Evolutionary conservation across 192 early-diverging fungal species (phyloP).

Genomic region (Podochytrium sp.): DNA sequence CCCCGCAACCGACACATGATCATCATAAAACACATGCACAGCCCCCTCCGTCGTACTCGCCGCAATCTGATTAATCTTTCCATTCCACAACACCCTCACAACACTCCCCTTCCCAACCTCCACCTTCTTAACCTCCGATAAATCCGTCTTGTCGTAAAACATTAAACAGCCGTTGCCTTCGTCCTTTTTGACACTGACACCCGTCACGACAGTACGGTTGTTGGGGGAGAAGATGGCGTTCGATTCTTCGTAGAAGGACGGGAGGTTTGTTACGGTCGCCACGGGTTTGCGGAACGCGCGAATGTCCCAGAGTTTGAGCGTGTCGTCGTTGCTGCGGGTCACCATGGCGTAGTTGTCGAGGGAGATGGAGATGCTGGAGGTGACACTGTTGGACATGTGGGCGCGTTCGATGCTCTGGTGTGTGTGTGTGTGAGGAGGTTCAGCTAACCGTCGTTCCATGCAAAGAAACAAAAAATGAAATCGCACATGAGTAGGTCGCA

Average conservation of each 20-base stretch:
- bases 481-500: slow-evolving; percentile 67
- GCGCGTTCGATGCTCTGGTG: slow-evolving; percentile 67
- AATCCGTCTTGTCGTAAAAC: slow-evolving; percentile 65
- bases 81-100: slow-evolving; percentile 83
- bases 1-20: slow-evolving; percentile 67
- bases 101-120: slow-evolving; percentile 58
- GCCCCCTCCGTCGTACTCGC: slow-evolving; percentile 77
- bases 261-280: slow-evolving; percentile 53
- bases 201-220: slow-evolving; percentile 77
- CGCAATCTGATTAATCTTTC: slow-evolving; percentile 85
- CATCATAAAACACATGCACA: slow-evolving; percentile 78
- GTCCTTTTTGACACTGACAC: slow-evolving; percentile 73
- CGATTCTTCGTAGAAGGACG: slow-evolving; percentile 71
- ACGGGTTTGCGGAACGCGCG: slow-evolving; percentile 75
- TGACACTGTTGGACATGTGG: slow-evolving; percentile 70
- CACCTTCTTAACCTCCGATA: slow-evolving; percentile 57
- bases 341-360: slow-evolving; percentile 67
- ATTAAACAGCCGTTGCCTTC: slow-evolving; percentile 65
- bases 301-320: slow-evolving; percentile 94
- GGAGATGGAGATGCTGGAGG: slow-evolving; percentile 73
- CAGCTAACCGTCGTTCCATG: too few species aligned
- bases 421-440: neutral
- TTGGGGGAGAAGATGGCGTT: slow-evolving; percentile 86
- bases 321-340: slow-evolving; percentile 82
- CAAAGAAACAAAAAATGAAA: neutral